These are phyloP conservation scores for Chalciporus piperatus DNA, from an alignment of 768 basidiomycete genomes.

Conservation along the genomic window DNA sequence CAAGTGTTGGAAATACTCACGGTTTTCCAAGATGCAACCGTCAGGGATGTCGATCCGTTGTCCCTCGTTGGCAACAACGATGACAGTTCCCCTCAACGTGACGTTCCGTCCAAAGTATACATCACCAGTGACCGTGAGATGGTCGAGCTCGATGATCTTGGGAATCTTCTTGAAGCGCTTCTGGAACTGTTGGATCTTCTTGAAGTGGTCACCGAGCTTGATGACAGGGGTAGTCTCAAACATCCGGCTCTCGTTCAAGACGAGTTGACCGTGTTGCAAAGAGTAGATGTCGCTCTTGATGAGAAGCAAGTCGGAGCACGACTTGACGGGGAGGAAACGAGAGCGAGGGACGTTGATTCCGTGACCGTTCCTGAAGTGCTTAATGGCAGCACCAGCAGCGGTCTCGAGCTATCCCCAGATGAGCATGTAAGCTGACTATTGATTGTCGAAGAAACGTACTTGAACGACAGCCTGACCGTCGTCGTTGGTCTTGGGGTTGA, in stretches of 20 bases:
- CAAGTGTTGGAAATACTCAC: constrained; percentile 29
- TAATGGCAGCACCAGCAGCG: constrained; percentile 73
- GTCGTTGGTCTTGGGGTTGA: constrained; percentile 69
- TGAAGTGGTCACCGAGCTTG: constrained; percentile 76
- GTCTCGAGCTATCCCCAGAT: constrained; percentile 54
- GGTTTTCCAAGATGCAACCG: constrained; percentile 68
- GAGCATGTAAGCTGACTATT: background rate
- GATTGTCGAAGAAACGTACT: constrained; percentile 25
- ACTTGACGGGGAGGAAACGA: constrained; percentile 68
- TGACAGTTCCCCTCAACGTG: constrained; percentile 64
- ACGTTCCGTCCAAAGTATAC: constrained; percentile 66
- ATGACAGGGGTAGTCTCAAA: constrained; percentile 67
- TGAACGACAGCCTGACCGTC: constrained; percentile 71
- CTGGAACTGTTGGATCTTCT: constrained; percentile 71
- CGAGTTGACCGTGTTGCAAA: constrained; percentile 64
- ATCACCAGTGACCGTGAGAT: constrained; percentile 70
- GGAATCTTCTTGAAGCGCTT: constrained; percentile 77
- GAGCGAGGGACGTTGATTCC: constrained; percentile 73
- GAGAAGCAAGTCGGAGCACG: constrained; percentile 60
- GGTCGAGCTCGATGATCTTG: constrained; percentile 69
- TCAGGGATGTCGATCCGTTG: constrained; percentile 74
- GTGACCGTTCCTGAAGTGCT: constrained; percentile 63
- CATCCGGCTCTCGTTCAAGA: constrained; percentile 57
- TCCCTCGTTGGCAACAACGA: constrained; percentile 76
- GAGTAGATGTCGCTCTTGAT: constrained; percentile 72